These are phyloP conservation scores for Malassezia caprae DNA, from an alignment of 1,284 basidiomycete genomes.

Conservation along the genomic window DNA sequence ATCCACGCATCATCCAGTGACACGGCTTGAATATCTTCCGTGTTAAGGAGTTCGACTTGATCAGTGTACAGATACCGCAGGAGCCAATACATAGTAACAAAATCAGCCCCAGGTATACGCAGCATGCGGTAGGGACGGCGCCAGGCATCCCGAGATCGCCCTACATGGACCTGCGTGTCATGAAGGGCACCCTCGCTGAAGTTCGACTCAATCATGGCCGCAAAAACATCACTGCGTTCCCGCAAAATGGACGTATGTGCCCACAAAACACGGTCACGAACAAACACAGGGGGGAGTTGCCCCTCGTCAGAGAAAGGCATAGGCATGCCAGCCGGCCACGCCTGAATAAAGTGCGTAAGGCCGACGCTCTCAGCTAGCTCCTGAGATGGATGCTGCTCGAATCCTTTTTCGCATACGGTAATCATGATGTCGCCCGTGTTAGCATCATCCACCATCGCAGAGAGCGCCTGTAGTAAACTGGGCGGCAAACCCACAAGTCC, in stretches of 20 bases:
- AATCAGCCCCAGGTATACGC: slow-evolving; percentile 70
- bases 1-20: slow-evolving; percentile 37
- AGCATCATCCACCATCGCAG: slow-evolving; percentile 33
- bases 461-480: slow-evolving; percentile 25
- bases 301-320: slow-evolving; percentile 8
- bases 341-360: slow-evolving; percentile 15
- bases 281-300: slow-evolving; percentile 20
- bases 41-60: slow-evolving; percentile 45
- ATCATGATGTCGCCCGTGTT: slow-evolving; percentile 41
- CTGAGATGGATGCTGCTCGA: slow-evolving; percentile 15
- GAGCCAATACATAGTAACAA: slow-evolving; percentile 70
- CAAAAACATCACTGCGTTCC: slow-evolving; percentile 64
- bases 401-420: slow-evolving; percentile 36
- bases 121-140: slow-evolving; percentile 51
- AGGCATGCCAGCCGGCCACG: slow-evolving; percentile 10
- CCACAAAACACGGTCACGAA: slow-evolving; percentile 56
- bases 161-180: neutral
- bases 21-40: slow-evolving; percentile 35
- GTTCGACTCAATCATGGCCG: slow-evolving; percentile 63
- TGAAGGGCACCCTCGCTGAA: slow-evolving; percentile 48
- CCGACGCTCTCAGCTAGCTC: slow-evolving; percentile 21
- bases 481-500: slow-evolving; percentile 28
- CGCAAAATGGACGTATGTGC: slow-evolving; percentile 56
- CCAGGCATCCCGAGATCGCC: neutral
- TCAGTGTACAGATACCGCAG: slow-evolving; percentile 71